phyloP scores from a whole-genome alignment of 495 filamentous ascomycete genomes.

The Apodospora peruviana region DNA sequence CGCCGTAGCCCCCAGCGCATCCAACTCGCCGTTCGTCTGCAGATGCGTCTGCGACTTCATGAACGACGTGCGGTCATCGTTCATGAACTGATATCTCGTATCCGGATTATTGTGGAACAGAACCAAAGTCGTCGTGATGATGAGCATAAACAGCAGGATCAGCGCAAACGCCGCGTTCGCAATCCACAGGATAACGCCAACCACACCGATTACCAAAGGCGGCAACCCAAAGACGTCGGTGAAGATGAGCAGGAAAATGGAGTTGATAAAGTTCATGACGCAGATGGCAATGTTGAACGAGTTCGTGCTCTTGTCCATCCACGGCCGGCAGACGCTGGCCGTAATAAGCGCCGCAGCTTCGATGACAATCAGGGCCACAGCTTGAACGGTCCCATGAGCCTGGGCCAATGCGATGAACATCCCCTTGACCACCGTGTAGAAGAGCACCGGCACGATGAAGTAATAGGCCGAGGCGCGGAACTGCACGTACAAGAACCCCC shows the following conservation, averaged over 20 bases:
- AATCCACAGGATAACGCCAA: slow-evolving; percentile 92
- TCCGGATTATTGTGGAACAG: slow-evolving; percentile 94
- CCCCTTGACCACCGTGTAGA: slow-evolving; percentile 77
- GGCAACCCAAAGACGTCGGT: slow-evolving; percentile 81
- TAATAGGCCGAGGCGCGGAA: slow-evolving; percentile 97
- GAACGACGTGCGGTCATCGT: slow-evolving; percentile 92
- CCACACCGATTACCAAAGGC: slow-evolving; percentile 80
- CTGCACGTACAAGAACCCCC: slow-evolving; percentile 97
- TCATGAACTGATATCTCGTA: slow-evolving; percentile 92
- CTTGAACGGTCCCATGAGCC: slow-evolving; percentile 66
- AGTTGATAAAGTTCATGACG: slow-evolving; percentile 84
- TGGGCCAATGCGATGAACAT: slow-evolving; percentile 90
- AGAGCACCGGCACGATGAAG: slow-evolving; percentile 79
- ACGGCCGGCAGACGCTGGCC: slow-evolving; percentile 77
- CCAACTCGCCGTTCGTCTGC: slow-evolving; percentile 70
- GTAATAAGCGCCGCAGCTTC: slow-evolving; percentile 76
- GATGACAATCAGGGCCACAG: slow-evolving; percentile 77
- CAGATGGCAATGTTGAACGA: slow-evolving; percentile 92
- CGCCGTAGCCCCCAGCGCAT: slow-evolving; percentile 88
- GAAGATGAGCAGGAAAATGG: slow-evolving; percentile 79
- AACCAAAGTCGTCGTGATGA: slow-evolving; percentile 76
- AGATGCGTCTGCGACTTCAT: slow-evolving; percentile 96
- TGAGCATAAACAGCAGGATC: slow-evolving; percentile 79
- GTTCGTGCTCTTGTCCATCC: slow-evolving; percentile 99
- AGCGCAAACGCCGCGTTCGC: slow-evolving; percentile 84